These are phyloP conservation scores for Cryptococcus maquisensis DNA, from an alignment of 1,284 basidiomycete species.

Conservation along the genomic window DNA sequence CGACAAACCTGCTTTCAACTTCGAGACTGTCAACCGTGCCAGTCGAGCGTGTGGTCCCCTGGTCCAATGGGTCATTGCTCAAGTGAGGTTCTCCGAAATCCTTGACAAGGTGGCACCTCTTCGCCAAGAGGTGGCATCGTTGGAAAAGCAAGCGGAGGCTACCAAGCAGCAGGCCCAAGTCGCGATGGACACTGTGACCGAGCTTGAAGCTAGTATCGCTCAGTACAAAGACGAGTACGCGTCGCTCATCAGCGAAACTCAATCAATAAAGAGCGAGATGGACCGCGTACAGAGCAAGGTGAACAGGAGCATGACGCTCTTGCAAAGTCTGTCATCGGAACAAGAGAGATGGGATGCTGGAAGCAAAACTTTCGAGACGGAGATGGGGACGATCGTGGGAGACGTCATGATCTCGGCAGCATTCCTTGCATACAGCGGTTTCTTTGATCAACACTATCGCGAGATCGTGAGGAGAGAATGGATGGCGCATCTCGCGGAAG, in stretches of 20 bases:
- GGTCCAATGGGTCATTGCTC: constrained; percentile 97
- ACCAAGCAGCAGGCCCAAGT: constrained; percentile 88
- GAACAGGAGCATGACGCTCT: constrained; percentile 89
- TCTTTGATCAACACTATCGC: constrained; percentile 98
- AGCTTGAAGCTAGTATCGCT: constrained; percentile 88
- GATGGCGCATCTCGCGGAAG: constrained; percentile 80
- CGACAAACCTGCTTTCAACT: constrained; percentile 86
- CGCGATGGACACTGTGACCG: constrained; percentile 87
- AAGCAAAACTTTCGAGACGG: constrained; percentile 92
- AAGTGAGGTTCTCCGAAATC: constrained; percentile 96
- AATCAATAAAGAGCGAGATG: constrained; percentile 97
- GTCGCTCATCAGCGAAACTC: constrained; percentile 90
- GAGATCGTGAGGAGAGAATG: constrained; percentile 97
- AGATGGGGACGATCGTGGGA: constrained; percentile 98
- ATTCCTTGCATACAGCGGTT: constrained; percentile 95
- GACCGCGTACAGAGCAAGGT: constrained; percentile 96
- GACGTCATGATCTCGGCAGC: constrained; percentile 95
- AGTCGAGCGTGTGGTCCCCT: constrained; percentile 97
- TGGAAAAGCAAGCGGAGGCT: constrained; percentile 85
- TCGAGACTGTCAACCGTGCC: constrained; percentile 90
- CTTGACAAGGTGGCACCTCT: constrained; percentile 96
- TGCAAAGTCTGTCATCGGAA: constrained; percentile 93
- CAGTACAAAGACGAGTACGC: constrained; percentile 98
- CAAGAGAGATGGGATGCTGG: constrained; percentile 90
- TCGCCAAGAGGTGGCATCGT: constrained; percentile 87